Evolutionary conservation across 257 asterid species (phyloP), one percentile per base, ranked within the genome.

Genomic region (Jacaranda copaia): DNA sequence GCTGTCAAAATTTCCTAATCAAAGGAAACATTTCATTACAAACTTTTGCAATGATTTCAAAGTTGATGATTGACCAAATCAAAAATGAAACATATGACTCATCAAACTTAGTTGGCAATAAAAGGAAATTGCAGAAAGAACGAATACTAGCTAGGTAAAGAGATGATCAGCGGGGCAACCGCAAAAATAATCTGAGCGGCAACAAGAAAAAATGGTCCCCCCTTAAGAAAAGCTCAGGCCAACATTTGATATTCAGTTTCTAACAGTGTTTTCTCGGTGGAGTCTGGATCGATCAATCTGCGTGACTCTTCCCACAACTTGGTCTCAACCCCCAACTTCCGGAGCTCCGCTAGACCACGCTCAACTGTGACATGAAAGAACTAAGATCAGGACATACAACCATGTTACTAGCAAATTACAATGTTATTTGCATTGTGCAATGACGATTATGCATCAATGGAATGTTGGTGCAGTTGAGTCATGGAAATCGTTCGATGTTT

Each of bases 281-380:
- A 82, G 70, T 91, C 88, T 1, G 84, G 90, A 80, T 92, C 99
- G 39, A 92, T 73, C 80, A 59, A 36, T 70, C 83, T 81, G 8
- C 98, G 96, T 14, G 92, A 85, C 84, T 87, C 89, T 81, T 92
- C 92, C 98, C 98, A 95, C 76, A 95, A 72, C 81, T 93, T 92
- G 39, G 85, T 84, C 85, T 93, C 99, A 12, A 91, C 57, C 35
- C 96, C 98, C 82, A 95, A 72, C 80, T 87, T 95, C 83, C 89
- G 89, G 16, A 95, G 89, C 93, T 95, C 98, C 77, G 84, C 49
- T 46, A 90, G 81, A 8, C 97, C 99, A 0, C 98, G 97, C 70
- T 95, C 98, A 18, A 78, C 99, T 92, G 85, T 73, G 13, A 77
- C 63, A 77, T n/a, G 69, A 39, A 77, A 49, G 59, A 42, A 64